A percentile compares a stretch with the other conserved stretches of the same genome.
phyloP scores from a whole-genome alignment of 306 rosid species.

The Arachis hypogaea region DNA sequence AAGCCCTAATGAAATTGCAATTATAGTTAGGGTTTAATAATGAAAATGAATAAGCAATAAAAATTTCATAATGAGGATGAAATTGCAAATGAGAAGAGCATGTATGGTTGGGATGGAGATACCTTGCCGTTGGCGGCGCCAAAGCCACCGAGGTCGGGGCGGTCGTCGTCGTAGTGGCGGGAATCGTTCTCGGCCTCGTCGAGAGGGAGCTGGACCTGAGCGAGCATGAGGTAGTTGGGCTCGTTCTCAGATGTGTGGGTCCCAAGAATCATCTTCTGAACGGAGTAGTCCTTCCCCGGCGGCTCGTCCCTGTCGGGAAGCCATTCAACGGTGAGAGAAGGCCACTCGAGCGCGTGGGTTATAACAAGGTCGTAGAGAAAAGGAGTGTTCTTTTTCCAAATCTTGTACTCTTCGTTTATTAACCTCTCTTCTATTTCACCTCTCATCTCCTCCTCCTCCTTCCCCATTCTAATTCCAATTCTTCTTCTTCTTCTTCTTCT shows the following conservation, averaged over 20 bases:
- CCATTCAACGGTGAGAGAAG: constrained; percentile 98
- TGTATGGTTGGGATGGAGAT: neutral
- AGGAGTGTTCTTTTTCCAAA: constrained; percentile 99
- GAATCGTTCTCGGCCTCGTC: constrained; percentile 95
- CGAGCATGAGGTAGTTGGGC: constrained; percentile 95
- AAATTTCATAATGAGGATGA: too few relatives aligned
- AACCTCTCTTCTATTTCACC: constrained; percentile 95
- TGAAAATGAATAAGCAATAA: too few relatives aligned
- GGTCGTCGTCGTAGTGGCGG: constrained; percentile 90
- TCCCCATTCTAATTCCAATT: constrained; percentile 58
- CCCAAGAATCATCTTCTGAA: constrained; percentile 90
- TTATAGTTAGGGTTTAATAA: too few relatives aligned
- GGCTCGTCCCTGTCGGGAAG: constrained; percentile 92
- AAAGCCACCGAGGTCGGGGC: constrained; percentile 78
- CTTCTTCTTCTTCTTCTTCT: neutral
- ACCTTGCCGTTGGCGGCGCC: constrained; percentile 95
- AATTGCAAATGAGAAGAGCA: neutral
- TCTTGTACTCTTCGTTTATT: constrained; percentile 97
- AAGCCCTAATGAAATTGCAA: too few relatives aligned
- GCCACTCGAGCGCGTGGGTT: constrained; percentile 99
- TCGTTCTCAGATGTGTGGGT: constrained; percentile 97
- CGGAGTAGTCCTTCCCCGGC: constrained; percentile 88
- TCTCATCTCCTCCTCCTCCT: constrained; percentile 95
- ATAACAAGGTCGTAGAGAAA: constrained; percentile 91
- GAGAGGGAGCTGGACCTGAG: constrained; percentile 94